Percentiles rank a stretch among this genome's conserved stretches.
Conservation (phyloP, 768 basidiomycete genomes). For the Clavulina sp. region DNA sequence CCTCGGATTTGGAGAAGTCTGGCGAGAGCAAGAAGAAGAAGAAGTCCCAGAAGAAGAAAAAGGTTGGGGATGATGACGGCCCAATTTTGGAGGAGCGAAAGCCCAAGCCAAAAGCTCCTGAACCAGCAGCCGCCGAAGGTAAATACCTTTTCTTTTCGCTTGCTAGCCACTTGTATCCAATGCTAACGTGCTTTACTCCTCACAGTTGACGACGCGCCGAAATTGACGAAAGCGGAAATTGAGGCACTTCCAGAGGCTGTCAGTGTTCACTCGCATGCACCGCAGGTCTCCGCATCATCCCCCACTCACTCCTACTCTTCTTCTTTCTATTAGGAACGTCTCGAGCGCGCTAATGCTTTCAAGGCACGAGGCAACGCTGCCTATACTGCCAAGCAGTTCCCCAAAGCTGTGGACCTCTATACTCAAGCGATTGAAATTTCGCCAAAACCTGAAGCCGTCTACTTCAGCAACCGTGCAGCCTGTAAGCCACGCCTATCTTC, state of each 20-base stretch:
- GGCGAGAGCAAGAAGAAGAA: constrained; percentile 34
- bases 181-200: background rate
- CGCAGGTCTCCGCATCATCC: no score
- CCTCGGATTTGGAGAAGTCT: constrained; percentile 21
- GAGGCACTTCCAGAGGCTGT: constrained; percentile 14
- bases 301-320: background rate
- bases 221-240: constrained; percentile 15
- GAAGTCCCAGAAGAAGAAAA: constrained; percentile 37
- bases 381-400: constrained; percentile 24
- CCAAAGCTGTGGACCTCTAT: constrained; percentile 25
- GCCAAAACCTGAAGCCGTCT: constrained; percentile 61
- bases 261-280: background rate
- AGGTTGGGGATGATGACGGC: constrained; percentile 39
- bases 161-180: constrained; percentile 3
- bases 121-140: constrained; percentile 14
- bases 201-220: constrained; percentile 5
- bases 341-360: constrained; percentile 33
- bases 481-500: constrained; percentile 32
- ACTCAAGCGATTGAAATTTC: constrained; percentile 29
- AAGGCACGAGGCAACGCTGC: constrained; percentile 29
- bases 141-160: constrained; percentile 14
- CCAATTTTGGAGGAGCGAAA: constrained; percentile 67
- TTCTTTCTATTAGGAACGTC: constrained; percentile 6
- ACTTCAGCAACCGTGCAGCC: constrained; percentile 92
- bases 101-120: constrained; percentile 20